Base-by-base conservation (phyloP, 352 stramenopile genomes). In the Thalassiosira exigua region DNA sequence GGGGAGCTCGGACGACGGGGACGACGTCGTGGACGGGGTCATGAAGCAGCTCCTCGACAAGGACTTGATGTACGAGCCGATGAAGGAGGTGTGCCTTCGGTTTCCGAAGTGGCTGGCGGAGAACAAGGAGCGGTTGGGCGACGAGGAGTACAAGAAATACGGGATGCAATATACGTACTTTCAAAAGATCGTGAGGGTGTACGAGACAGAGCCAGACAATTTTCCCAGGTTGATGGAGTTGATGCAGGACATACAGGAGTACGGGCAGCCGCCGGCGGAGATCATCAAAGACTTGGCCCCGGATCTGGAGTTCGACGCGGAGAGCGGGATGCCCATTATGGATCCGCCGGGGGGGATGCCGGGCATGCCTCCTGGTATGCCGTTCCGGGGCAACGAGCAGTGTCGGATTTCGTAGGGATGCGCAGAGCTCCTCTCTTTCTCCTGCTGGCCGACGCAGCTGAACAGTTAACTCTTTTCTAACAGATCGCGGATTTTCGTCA, bases 11-110 rank as follows among this genome's bases (percentile, higher is more conserved):
- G 19, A 82, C 69, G 91, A 96, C 81, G 95, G 98, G 68, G 91
- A 98, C 44, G 92, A 95, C 14, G 73, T 99, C 22, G 93, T 99
- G 1, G 96, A 99, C 75, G 95, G 96, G 29, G 98, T 99, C 93
- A 98, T 99, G 96, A 90, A 98, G 82, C 96, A 99, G 75, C 67
- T 99, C 50, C 84, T 99, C 67, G 96, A 94, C 44, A 98, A 98
- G 74, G 97, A 99, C 69, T 87, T 99, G 54, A 99, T 99, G 97
- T 99, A 99, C 89, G 95, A 98, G 75, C 97, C 97, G 9, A 98
- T 99, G 82, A 96, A 98, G 56, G 51, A 91, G 42, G 87, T 91
- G 9, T 82, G 71, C 22, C 66, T 85, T 41, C 81, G 98, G 87
- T 99, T 98, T 93, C 97, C 97, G 0, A 91, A 96, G 71, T 99